phyloP scores from a whole-genome alignment of 2,329 filamentous ascomycete species.

The Colletotrichum spinosum region DNA sequence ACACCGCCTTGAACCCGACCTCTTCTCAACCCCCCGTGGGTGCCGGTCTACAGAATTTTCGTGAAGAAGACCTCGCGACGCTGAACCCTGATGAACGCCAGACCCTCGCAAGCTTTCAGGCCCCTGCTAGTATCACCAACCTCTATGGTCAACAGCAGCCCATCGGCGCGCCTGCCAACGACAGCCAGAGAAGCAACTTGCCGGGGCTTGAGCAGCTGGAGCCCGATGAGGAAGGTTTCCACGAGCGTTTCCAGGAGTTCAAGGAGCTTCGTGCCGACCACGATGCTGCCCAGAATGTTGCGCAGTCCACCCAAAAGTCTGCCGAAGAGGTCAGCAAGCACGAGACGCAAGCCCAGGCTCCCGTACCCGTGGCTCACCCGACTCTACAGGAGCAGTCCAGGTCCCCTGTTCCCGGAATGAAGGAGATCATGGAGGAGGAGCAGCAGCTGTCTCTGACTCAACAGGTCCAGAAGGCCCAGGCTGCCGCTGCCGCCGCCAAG shows the following conservation, averaged over 20 bases:
- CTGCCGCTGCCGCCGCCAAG: slow-evolving; percentile 57
- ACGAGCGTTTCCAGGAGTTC: slow-evolving; percentile 85
- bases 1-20: slow-evolving; percentile 60
- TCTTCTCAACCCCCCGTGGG: slow-evolving; percentile 48
- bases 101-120: slow-evolving; percentile 58
- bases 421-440: slow-evolving; percentile 39
- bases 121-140: slow-evolving; percentile 41
- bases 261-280: slow-evolving; percentile 80
- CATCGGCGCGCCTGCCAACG: slow-evolving; percentile 51
- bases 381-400: slow-evolving; percentile 33
- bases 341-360: slow-evolving; percentile 17
- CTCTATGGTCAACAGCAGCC: slow-evolving; percentile 49
- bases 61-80: slow-evolving; percentile 81
- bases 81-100: slow-evolving; percentile 67
- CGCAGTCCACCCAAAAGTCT: slow-evolving; percentile 41
- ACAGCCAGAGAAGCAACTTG: slow-evolving; percentile 59
- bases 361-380: slow-evolving; percentile 17
- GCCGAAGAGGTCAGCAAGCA: slow-evolving; percentile 39
- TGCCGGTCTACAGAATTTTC: slow-evolving; percentile 61
- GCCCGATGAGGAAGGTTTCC: slow-evolving; percentile 69
- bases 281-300: slow-evolving; percentile 65
- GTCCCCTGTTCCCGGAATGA: slow-evolving; percentile 32
- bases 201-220: slow-evolving; percentile 63
- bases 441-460: slow-evolving; percentile 77
- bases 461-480: slow-evolving; percentile 82